Base-by-base conservation (phyloP, 495 filamentous ascomycete species). In the Cladorrhinum samala region DNA sequence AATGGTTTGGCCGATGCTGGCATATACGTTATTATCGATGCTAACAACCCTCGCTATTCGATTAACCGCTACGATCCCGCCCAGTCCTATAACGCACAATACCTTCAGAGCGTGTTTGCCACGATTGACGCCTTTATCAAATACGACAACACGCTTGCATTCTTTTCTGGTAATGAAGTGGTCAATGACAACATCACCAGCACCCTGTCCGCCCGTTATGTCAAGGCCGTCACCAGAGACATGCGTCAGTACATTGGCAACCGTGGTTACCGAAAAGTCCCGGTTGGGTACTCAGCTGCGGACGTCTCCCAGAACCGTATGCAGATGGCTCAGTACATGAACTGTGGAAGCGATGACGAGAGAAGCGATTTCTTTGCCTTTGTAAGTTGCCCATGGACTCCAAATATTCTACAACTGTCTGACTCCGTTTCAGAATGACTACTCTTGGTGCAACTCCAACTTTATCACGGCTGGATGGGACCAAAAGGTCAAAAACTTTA, bases 81-180 rank as follows among this genome's bases (percentile, higher is more conserved):
- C 8, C 63, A 69, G 3, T 95, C 91, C 2, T 97, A 97, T 81
- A 97, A 96, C 67, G 78, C 83, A 46, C 81, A 83, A 50, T 97
- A 97, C 60, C 80, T 96, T 23, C 90, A 96, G 72, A 91, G 86
- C 70, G 73, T 96, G 63, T 96, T 96, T 66, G 86, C 92, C 13
- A 96, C 92, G 54, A 82, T 96, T 55, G 91, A 96, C 65, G 84
- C 78, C 49, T 96, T 97, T 62, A 76, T 79, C 59, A 84, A 87
- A 61, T 97, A 95, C 72, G 71, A 77, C 74, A 97, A 97, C 75
- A 91, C 87, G 11, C 75, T 96, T 43, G 86, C 88, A 46, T 96
- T 96, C 83, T 96, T 96, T 78, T 94, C 91, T 16, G 92, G 89
- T 37, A 96, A 97, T 68, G 92, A 97, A 72, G 91, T 95, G 57